phyloP scores from a whole-genome alignment of 2,329 filamentous ascomycete genomes.

The Pseudogymnoascus sp. region DNA sequence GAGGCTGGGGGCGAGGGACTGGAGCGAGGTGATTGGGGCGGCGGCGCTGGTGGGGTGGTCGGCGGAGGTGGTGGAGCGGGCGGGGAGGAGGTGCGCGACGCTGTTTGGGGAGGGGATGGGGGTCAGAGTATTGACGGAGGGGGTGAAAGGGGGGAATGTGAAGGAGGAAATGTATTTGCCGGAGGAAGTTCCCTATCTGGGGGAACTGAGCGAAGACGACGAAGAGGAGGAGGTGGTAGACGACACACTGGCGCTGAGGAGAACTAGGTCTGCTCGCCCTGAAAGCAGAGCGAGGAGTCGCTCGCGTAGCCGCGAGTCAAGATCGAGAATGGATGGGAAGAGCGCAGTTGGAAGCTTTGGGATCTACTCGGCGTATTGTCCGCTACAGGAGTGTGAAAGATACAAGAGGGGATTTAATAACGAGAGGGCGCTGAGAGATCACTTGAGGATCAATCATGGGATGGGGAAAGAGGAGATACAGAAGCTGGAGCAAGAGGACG shows the following conservation, averaged over 20 bases:
- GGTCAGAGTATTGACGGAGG: conserved; percentile 46
- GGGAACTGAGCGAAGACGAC: neutral
- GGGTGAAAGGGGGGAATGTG: conserved; percentile 17
- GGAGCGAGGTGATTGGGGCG: conserved; percentile 75
- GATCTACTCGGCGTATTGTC: neutral
- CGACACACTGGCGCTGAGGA: neutral
- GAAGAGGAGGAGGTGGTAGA: neutral
- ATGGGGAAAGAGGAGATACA: conserved; percentile 14
- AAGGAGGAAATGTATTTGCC: conserved; percentile 19
- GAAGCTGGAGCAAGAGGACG: conserved; percentile 39
- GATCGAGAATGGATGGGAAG: neutral
- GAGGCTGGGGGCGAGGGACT: conserved; percentile 52
- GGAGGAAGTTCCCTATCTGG: conserved; percentile 11
- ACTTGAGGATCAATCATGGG: conserved; percentile 37
- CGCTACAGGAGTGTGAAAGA: neutral
- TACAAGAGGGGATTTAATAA: conserved; percentile 28
- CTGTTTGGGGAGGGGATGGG: conserved; percentile 68
- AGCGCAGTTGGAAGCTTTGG: neutral
- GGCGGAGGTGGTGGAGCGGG: conserved; percentile 52
- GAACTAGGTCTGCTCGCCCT: neutral
- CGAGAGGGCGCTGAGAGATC: conserved; percentile 32
- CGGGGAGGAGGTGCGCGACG: conserved; percentile 63
- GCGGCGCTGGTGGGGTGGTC: conserved; percentile 62
- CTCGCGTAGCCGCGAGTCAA: neutral
- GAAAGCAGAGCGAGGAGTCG: conserved; percentile 3